phyloP scores from a whole-genome alignment of 2,329 filamentous ascomycete species.

The Penicillium psychrosexuale region DNA sequence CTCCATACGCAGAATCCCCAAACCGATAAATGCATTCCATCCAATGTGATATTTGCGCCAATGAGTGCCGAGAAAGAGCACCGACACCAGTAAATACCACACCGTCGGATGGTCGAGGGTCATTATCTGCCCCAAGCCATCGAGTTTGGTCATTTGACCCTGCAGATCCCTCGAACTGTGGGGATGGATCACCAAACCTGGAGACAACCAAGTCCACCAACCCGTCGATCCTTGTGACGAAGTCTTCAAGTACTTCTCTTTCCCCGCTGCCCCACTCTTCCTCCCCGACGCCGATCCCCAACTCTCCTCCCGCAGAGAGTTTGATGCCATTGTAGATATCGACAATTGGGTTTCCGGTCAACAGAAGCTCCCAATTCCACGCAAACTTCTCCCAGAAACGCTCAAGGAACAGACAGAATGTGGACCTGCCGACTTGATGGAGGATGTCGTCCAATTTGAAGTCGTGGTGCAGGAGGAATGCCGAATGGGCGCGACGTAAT shows the following conservation, averaged over 20 bases:
- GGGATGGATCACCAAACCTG: constrained; percentile 66
- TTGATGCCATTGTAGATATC: constrained; percentile 81
- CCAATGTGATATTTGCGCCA: constrained; percentile 76
- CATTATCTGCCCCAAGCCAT: constrained; percentile 73
- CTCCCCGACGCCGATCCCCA: constrained; percentile 91
- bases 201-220: constrained; percentile 85
- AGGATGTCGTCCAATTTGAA: constrained; percentile 69
- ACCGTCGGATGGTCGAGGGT: constrained; percentile 71
- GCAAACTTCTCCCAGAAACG: constrained; percentile 76
- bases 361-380: constrained; percentile 75
- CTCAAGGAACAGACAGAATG: constrained; percentile 69
- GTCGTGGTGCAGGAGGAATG: constrained; percentile 86
- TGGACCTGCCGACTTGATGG: constrained; percentile 59
- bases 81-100: constrained; percentile 82
- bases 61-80: constrained; percentile 65
- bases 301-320: constrained; percentile 81
- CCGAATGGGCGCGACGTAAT: constrained; percentile 73
- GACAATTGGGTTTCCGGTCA: constrained; percentile 82
- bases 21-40: constrained; percentile 83
- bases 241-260: constrained; percentile 87
- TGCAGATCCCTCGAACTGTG: constrained; percentile 25
- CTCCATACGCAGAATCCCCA: constrained; percentile 80
- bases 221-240: constrained; percentile 74
- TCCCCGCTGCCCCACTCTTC: constrained; percentile 94
- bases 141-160: constrained; percentile 32